Conservation (phyloP, 805 yeast genomes). For the Schwanniomyces sp. region DNA sequence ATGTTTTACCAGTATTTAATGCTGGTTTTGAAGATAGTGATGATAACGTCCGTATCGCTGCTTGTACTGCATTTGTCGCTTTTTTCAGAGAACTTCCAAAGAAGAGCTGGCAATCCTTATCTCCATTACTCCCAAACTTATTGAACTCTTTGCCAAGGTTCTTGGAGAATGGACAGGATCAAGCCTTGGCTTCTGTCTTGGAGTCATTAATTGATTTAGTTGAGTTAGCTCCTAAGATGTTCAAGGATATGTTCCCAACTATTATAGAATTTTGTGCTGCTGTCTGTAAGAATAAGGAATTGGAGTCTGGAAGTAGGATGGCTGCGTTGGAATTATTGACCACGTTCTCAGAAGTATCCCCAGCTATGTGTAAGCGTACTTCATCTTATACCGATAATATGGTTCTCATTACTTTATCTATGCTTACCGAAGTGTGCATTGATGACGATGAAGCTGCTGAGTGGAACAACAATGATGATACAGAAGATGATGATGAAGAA, state of each 20-base stretch:
- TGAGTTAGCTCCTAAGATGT: constrained; percentile 91
- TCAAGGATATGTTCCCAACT: constrained; percentile 86
- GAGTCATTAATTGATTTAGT: constrained; percentile 89
- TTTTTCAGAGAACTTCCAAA: constrained; percentile 83
- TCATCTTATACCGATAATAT: constrained; percentile 68
- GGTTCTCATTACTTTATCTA: constrained; percentile 68
- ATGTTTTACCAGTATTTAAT: constrained; percentile 68
- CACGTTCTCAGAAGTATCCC: constrained; percentile 89
- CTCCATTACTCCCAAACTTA: constrained; percentile 78
- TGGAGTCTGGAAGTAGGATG: constrained; percentile 77
- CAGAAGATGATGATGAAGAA: constrained; percentile 76
- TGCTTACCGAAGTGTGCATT: constrained; percentile 90
- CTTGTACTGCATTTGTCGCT: constrained; percentile 90
- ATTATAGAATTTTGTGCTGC: constrained; percentile 82
- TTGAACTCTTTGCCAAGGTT: constrained; percentile 86
- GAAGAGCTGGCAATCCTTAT: constrained; percentile 71
- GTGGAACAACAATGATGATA: constrained; percentile 84
- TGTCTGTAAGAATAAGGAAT: constrained; percentile 76
- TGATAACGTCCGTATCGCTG: constrained; percentile 86
- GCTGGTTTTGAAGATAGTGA: constrained; percentile 76
- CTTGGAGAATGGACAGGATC: constrained; percentile 73
- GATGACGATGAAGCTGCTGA: constrained; percentile 85
- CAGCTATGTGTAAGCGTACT: constrained; percentile 88
- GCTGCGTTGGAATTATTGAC: constrained; percentile 87
- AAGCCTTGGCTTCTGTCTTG: constrained; percentile 81